Base-by-base conservation (phyloP, 2,329 filamentous ascomycete genomes). In the Neoarthrinium moseri region DNA sequence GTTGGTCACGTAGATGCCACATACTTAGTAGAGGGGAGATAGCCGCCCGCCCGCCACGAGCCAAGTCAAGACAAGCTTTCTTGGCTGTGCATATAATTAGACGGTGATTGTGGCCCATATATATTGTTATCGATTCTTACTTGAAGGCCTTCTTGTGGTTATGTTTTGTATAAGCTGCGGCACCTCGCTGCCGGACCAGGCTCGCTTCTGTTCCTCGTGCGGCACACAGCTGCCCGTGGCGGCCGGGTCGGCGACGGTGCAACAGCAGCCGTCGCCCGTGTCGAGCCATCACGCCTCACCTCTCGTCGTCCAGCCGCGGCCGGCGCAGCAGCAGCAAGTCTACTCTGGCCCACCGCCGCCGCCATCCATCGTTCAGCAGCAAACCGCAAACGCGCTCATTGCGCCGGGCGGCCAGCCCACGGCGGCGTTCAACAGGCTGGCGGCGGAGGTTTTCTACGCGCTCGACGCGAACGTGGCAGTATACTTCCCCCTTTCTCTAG, bases 201-300 rank as follows among this genome's bases (percentile, higher is more conserved):
- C 22, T 20, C 22, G 37, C 23, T 40, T 40, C 37, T 40, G 37
- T 15, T 40, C 22, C 21, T 40, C 21, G 12, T 40, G 37, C 20
- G 22, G 37, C 6, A 27, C 22, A n/a, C 20, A 20, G n/a, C 15
- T 37, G 15, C 18, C 26, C 8, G n/a, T n/a, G 26, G 26, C 8
- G 26, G 8, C 26, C 8, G 26, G 26, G 26, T 29, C 32, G 7
- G n/a, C n/a, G n/a, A n/a, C n/a, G n/a, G n/a, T n/a, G n/a, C n/a
- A n/a, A n/a, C n/a, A n/a, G n/a, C n/a, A n/a, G n/a, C n/a, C n/a
- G n/a, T n/a, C n/a, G n/a, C n/a, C n/a, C n/a, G n/a, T n/a, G n/a
- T n/a, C n/a, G n/a, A n/a, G n/a, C n/a, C n/a, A n/a, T n/a, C n/a
- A 35, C 32, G 10, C 32, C 10, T 11, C 7, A 8, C 7, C 17